Conservation (phyloP, 495 filamentous ascomycete genomes). For the Platismatia glauca region DNA sequence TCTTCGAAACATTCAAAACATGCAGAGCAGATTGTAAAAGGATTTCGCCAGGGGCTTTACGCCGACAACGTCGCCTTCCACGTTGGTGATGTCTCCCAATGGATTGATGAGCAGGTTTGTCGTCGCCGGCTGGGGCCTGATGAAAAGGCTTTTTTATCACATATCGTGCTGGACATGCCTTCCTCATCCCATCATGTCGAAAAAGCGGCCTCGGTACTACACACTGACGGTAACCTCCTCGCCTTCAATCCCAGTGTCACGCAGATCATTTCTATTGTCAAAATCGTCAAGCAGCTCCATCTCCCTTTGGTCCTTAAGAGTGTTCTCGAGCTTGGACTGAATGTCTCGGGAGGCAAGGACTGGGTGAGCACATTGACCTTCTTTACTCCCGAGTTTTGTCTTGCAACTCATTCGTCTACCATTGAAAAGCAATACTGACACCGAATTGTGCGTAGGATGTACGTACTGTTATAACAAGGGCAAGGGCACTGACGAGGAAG, state of each 20-base stretch:
- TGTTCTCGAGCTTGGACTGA: slow-evolving; percentile 55
- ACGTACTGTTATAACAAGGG: slow-evolving; percentile 41
- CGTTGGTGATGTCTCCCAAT: slow-evolving; percentile 53
- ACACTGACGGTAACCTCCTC: slow-evolving; percentile 50
- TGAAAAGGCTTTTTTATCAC: slow-evolving; percentile 52
- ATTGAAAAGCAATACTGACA: background rate
- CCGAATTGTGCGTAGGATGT: slow-evolving; percentile 50
- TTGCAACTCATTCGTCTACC: background rate
- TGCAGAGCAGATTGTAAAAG: slow-evolving; percentile 50
- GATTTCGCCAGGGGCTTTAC: slow-evolving; percentile 65
- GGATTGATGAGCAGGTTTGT: slow-evolving; percentile 44
- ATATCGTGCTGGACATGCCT: slow-evolving; percentile 65
- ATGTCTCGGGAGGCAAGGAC: slow-evolving; percentile 44
- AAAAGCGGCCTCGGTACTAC: slow-evolving; percentile 47
- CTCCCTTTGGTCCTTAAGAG: slow-evolving; percentile 51
- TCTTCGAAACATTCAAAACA: slow-evolving; percentile 47
- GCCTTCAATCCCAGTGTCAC: slow-evolving; percentile 71
- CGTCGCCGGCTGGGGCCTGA: slow-evolving; percentile 17
- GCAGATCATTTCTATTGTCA: slow-evolving; percentile 57
- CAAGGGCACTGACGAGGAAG: slow-evolving; percentile 25
- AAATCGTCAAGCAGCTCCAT: slow-evolving; percentile 39
- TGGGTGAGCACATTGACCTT: too few relatives aligned
- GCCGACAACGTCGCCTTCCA: slow-evolving; percentile 59
- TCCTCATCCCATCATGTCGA: slow-evolving; percentile 48
- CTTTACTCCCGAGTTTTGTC: too few relatives aligned